These are phyloP conservation scores for Diversispora eburnea DNA, from an alignment of 192 early-diverging fungal species.

Conservation along the genomic window DNA sequence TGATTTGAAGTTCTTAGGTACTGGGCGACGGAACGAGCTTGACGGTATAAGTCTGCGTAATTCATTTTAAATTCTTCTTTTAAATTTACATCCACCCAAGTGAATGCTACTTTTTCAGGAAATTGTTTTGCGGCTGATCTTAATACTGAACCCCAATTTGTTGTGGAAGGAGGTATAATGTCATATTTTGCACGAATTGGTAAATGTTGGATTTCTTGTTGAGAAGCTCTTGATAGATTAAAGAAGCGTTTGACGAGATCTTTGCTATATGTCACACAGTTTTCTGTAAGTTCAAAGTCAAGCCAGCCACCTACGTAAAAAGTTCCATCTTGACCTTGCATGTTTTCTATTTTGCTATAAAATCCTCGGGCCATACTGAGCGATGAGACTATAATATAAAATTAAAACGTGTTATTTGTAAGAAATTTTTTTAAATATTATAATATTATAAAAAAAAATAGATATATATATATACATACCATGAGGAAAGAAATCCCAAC, in stretches of 20 bases:
- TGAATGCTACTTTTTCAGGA: slow-evolving; percentile 8
- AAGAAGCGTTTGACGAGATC: slow-evolving; percentile 15
- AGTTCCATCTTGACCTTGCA: slow-evolving; percentile 21
- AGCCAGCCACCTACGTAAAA: slow-evolving; percentile 21
- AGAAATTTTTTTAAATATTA: not conserved
- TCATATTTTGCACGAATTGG: not conserved
- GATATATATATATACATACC: not conserved
- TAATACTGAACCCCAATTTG: slow-evolving; percentile 8
- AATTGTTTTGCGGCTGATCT: not conserved
- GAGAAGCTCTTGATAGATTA: not conserved
- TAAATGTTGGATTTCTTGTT: slow-evolving; percentile 11
- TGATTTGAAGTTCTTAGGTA: not conserved
- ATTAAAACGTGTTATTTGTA: not conserved
- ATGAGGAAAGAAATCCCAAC: slow-evolving; percentile 27
- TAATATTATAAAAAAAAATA: not conserved
- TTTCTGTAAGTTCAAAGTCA: slow-evolving; percentile 20
- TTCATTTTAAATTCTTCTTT: not conserved
- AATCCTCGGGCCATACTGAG: slow-evolving; percentile 12
- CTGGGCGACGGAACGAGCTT: slow-evolving; percentile 8
- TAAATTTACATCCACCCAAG: slow-evolving; percentile 5
- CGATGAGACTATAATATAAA: slow-evolving; percentile 11
- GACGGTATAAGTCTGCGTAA: slow-evolving; percentile 1
- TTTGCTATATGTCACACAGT: slow-evolving; percentile 1
- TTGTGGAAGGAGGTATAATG: not conserved
- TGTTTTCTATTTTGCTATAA: slow-evolving; percentile 9